Conservation (phyloP, 768 basidiomycete genomes). For the Symmetrospora coprosmae region DNA sequence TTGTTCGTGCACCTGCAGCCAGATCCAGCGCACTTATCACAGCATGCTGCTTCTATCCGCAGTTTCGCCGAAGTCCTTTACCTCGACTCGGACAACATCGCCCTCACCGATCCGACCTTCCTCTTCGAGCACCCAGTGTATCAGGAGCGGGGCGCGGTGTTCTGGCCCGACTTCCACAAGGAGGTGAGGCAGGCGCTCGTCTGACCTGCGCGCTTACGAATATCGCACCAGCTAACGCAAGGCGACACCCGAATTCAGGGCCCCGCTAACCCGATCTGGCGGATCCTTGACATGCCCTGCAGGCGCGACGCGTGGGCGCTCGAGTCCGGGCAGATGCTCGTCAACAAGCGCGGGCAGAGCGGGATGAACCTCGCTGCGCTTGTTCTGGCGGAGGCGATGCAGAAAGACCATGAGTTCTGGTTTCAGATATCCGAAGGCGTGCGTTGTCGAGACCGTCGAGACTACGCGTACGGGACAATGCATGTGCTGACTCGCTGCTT, state of each 20-base stretch:
- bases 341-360: constrained; percentile 39
- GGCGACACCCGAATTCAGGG: constrained; percentile 27
- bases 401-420: constrained; percentile 39
- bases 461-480: too few relatives aligned
- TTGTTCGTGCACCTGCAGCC: too few relatives aligned
- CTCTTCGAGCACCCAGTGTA: constrained; percentile 38
- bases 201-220: fast-evolving
- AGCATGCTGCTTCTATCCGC: too few relatives aligned
- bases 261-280: constrained; percentile 40
- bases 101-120: constrained; percentile 37
- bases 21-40: too few relatives aligned
- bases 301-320: constrained; percentile 37
- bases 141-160: constrained; percentile 35
- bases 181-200: constrained; percentile 33
- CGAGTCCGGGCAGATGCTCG: constrained; percentile 38
- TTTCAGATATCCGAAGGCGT: constrained; percentile 37
- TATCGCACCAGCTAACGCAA: background rate
- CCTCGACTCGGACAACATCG: constrained; percentile 40
- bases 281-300: constrained; percentile 37
- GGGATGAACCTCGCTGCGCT: constrained; percentile 41
- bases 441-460: background rate
- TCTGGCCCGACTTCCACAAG: constrained; percentile 42
- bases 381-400: constrained; percentile 37
- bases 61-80: constrained; percentile 40
- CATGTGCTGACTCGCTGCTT: too few relatives aligned